These are phyloP conservation scores for Rhynchosporium secalis DNA, from an alignment of 2,329 filamentous ascomycete species.

Conservation along the genomic window DNA sequence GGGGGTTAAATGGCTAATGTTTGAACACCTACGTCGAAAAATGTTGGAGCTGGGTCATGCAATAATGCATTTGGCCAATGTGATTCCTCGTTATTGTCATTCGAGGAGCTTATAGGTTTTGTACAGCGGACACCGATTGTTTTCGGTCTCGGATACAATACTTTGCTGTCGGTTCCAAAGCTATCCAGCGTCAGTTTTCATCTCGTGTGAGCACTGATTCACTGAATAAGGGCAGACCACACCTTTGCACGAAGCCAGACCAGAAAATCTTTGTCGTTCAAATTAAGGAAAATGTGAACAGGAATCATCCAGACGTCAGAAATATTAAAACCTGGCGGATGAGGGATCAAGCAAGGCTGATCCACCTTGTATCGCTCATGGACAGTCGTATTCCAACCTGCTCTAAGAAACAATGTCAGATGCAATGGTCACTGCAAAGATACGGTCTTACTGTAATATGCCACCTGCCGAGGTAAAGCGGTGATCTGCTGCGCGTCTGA, in stretches of 20 bases:
- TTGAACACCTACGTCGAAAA: not conserved
- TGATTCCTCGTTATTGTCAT: not conserved
- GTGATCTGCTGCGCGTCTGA: not conserved
- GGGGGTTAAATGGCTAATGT: no score
- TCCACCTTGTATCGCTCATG: not conserved
- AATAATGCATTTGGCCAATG: not conserved
- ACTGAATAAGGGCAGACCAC: not conserved
- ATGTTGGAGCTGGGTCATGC: not conserved
- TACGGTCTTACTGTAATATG: not conserved
- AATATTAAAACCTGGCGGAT: not conserved
- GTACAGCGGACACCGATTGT: not conserved
- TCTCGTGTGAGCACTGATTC: not conserved
- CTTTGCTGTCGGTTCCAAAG: not conserved
- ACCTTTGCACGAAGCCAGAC: not conserved
- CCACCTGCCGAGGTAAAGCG: not conserved
- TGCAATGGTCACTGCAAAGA: not conserved
- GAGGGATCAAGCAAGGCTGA: not conserved
- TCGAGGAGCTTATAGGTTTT: not conserved
- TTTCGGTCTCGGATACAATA: not conserved
- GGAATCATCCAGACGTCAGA: not conserved
- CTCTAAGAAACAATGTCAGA: not conserved
- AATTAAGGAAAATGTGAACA: not conserved
- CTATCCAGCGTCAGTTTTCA: not conserved
- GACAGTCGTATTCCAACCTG: not conserved
- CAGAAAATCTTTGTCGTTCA: not conserved